A percentile compares a stretch with the other conserved stretches of the same genome.
These are phyloP conservation scores for Quillaja saponaria DNA, from an alignment of 306 rosid species.

Conservation along the genomic window DNA sequence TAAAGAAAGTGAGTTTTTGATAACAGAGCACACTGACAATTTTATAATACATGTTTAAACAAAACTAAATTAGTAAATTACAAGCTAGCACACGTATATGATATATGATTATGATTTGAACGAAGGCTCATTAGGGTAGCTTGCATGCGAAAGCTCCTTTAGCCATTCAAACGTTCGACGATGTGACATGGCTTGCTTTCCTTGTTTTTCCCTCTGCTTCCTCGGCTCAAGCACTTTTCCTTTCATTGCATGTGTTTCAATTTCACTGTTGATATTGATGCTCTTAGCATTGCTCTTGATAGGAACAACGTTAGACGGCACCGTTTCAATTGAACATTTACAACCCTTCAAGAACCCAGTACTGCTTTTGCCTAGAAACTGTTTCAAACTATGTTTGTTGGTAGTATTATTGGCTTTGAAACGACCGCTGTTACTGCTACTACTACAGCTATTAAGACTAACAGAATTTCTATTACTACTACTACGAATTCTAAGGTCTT, in stretches of 20 bases:
- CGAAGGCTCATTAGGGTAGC: constrained; percentile 34
- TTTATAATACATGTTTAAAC: no score
- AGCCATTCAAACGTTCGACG: constrained; percentile 81
- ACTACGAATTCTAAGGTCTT: constrained; percentile 54
- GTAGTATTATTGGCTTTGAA: not conserved
- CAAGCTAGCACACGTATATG: constrained; percentile 17
- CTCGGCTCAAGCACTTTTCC: constrained; percentile 45
- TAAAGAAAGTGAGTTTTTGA: constrained; percentile 36
- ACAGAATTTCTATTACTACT: constrained; percentile 36
- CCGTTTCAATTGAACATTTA: constrained; percentile 57
- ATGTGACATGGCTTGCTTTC: constrained; percentile 66
- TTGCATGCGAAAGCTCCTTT: constrained; percentile 68
- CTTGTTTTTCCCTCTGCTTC: constrained; percentile 50
- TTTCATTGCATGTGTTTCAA: constrained; percentile 46
- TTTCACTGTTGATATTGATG: constrained; percentile 31
- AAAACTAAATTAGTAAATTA: no score
- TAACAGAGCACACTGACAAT: constrained; percentile 28
- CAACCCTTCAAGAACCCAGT: constrained; percentile 56
- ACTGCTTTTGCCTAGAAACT: constrained; percentile 35
- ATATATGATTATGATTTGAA: constrained; percentile 31
- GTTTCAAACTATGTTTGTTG: constrained; percentile 28
- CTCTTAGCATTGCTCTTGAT: constrained; percentile 34
- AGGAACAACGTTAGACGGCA: constrained; percentile 35
- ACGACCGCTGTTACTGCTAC: constrained; percentile 28
- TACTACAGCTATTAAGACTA: constrained; percentile 46